Evolutionary conservation across 208 protist genomes (phyloP).

Genomic region (Trypanosoma conorhini): DNA sequence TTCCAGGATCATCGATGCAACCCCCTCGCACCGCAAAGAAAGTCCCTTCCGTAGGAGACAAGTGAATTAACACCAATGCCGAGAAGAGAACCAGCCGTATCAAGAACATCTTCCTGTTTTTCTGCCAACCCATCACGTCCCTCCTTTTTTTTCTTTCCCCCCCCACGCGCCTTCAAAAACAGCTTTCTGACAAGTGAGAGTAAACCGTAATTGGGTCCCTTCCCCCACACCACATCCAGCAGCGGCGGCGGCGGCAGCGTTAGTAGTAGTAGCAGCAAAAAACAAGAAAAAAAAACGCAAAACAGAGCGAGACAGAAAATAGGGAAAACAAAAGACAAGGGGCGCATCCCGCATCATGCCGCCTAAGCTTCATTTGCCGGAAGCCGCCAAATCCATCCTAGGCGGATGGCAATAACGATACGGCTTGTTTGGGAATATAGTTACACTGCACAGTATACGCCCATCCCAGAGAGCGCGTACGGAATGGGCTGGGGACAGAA

Average conservation of each 20-base stretch:
- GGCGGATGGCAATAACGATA: not conserved
- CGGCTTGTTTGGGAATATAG: not conserved
- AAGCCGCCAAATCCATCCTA: not conserved
- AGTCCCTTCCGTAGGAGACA: constrained; percentile 5
- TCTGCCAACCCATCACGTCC: not conserved
- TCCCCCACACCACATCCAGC: not conserved
- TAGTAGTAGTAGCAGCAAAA: too few species aligned
- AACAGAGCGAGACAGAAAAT: not conserved
- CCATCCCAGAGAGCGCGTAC: not conserved
- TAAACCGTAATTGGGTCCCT: not conserved
- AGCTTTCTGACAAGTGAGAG: not conserved
- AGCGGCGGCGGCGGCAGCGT: not conserved
- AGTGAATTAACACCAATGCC: constrained; percentile 3
- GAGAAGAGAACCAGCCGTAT: constrained; percentile 10
- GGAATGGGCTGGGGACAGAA: not conserved
- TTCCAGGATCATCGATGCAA: constrained; percentile 14
- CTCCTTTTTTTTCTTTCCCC: not conserved
- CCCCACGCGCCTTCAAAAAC: not conserved
- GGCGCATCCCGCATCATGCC: not conserved
- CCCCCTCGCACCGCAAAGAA: constrained; percentile 18
- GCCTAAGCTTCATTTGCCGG: not conserved
- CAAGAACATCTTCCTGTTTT: constrained; percentile 5
- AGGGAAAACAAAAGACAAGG: not conserved
- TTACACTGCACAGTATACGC: constrained; percentile 2
- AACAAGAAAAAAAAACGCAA: not conserved